Conservation (phyloP, 2,329 filamentous ascomycete species). For the Diaporthe nobilis region DNA sequence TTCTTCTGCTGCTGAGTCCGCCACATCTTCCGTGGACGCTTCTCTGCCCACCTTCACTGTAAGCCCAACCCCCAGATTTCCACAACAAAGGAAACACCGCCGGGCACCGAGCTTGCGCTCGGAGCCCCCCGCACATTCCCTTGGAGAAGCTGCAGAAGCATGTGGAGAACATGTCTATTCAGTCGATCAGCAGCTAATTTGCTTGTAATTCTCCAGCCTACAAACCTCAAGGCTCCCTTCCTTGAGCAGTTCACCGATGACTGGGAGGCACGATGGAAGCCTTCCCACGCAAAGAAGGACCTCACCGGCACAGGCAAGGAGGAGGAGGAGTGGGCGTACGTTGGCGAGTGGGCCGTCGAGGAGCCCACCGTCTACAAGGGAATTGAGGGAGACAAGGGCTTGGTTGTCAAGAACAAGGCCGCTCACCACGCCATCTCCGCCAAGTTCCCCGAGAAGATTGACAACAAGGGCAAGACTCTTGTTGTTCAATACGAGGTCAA, state of each 20-base stretch:
- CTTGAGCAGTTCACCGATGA: conserved; percentile 98
- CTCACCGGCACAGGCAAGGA: conserved; percentile 77
- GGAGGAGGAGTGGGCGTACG: conserved; percentile 97
- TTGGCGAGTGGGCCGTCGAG: conserved; percentile 97
- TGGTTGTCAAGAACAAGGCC: conserved; percentile 97
- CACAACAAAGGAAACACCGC: background rate
- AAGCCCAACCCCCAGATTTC: conserved; percentile 59
- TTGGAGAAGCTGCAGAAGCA: background rate
- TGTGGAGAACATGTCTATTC: background rate
- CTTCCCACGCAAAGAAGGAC: conserved; percentile 97
- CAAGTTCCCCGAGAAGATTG: conserved; percentile 96
- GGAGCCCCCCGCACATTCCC: background rate
- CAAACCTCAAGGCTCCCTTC: conserved; percentile 91
- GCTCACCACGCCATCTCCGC: conserved; percentile 99
- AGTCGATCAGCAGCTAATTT: conserved; percentile 23
- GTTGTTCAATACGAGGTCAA: conserved; percentile 99
- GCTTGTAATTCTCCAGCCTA: conserved; percentile 73
- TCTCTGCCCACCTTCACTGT: conserved; percentile 90
- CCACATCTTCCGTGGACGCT: conserved; percentile 69
- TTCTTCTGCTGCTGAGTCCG: conserved; percentile 59
- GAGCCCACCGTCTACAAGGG: conserved; percentile 92
- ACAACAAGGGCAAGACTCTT: conserved; percentile 97
- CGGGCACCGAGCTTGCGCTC: conserved; percentile 28
- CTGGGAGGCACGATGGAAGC: conserved; percentile 95
- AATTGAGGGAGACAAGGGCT: conserved; percentile 94